Evolutionary conservation across 164 flowering plant genomes (phyloP), one percentile per base, ranked within the genome.

Genomic region (Chimonanthus salicifolius): DNA sequence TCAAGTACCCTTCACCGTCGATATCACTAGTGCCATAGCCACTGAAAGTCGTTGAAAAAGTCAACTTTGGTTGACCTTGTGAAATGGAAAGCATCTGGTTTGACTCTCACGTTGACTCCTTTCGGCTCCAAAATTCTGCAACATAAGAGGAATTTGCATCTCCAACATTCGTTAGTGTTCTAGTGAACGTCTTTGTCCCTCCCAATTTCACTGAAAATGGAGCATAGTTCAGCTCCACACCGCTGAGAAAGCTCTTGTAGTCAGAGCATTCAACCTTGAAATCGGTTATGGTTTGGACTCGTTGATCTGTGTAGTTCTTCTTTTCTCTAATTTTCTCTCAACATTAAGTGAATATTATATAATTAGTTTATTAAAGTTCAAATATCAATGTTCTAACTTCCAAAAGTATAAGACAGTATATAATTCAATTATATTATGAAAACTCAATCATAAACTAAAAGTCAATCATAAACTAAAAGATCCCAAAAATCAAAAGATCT

Each of bases 141-240:
- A 13, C 9, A 63, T 85, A 84, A 13, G 72, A 6, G 33, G 88
- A 82, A 21, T 68, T 43, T 0, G 80, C 80, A 47, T 65, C 74
- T 6, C 87, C 86, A 5, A 87, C 87, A 71, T 87, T 87, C 13
- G 85, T 84, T 74, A 87, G 76, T 0, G 83, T 84, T 60, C 84
- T 60, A 20, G 43, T 48, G 7, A 74, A 62, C 11, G 78, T 75
- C 47, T 64, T 64, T 64, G 33, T 33, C 33, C 33, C 2, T 2
- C 77, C 80, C 67, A 86, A 44, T 48, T 20, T 6, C 3, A 87
- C 65, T 0, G 88, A 76, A 69, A 84, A 84, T 11, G 90, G 74
- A 67, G 89, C 86, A 54, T 88, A 87, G 33, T 89, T 89, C 4
- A 89, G 72, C 46, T 85, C 73, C 43, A 80, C 83, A 70, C 33